These are phyloP conservation scores for Pseudonitzschia delicatissima DNA, from an alignment of 108 stramenopile genomes.

Conservation along the genomic window DNA sequence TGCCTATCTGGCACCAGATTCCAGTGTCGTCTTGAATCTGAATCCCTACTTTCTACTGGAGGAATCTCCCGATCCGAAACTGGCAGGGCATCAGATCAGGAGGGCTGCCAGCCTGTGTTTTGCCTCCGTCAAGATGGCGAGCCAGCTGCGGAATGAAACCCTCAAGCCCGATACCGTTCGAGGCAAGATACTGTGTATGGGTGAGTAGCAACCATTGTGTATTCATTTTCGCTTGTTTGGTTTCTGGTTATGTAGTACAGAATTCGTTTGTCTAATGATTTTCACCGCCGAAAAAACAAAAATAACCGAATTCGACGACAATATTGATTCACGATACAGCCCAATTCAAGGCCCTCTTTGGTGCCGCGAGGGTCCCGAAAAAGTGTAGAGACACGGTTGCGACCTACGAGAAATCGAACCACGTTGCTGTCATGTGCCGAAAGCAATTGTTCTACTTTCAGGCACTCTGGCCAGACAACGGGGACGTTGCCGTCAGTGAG, in stretches of 20 bases:
- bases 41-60: slow-evolving; percentile 89
- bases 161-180: slow-evolving; percentile 67
- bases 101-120: slow-evolving; percentile 76
- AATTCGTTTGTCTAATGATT: no score
- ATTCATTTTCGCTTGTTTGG: slow-evolving; percentile 4
- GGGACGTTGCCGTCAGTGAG: slow-evolving; percentile 74
- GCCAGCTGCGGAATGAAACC: slow-evolving; percentile 55
- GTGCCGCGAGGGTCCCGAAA: slow-evolving; percentile 57
- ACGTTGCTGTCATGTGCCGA: slow-evolving; percentile 70
- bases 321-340: not conserved
- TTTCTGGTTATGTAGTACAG: no score
- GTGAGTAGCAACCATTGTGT: slow-evolving; percentile 12
- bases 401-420: slow-evolving; percentile 52
- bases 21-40: slow-evolving; percentile 76
- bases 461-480: slow-evolving; percentile 60
- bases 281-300: no score
- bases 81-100: slow-evolving; percentile 54
- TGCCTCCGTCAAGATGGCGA: slow-evolving; percentile 68
- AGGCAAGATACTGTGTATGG: slow-evolving; percentile 83
- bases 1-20: slow-evolving; percentile 80
- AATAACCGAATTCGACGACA: not conserved
- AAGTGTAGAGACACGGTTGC: slow-evolving; percentile 52
- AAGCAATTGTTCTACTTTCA: slow-evolving; percentile 81
- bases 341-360: slow-evolving; percentile 56
- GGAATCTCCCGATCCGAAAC: slow-evolving; percentile 80